Percentiles rank a stretch among this genome's conserved stretches.
Evolutionary conservation across 345 rosid species (phyloP).

Genomic region (Dimocarpus longan): DNA sequence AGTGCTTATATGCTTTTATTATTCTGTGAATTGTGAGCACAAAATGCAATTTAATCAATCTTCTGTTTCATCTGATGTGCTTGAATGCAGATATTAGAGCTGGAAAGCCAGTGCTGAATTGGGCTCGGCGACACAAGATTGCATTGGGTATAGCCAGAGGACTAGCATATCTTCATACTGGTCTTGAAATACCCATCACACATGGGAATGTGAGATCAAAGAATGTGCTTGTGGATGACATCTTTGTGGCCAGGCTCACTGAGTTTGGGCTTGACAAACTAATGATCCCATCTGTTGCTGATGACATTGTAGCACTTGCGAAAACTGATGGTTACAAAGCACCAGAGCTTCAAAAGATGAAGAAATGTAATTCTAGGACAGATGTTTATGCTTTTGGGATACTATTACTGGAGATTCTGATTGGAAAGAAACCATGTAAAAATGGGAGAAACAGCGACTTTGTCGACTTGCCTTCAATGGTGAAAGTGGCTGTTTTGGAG

Average conservation of each 20-base stretch:
- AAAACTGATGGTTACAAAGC: constrained; percentile 92
- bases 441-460: constrained; percentile 61
- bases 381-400: constrained; percentile 96
- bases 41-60: neutral
- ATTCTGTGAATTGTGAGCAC: neutral
- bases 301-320: constrained; percentile 87
- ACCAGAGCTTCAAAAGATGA: constrained; percentile 95
- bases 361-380: constrained; percentile 89
- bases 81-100: constrained; percentile 62
- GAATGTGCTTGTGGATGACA: constrained; percentile 92
- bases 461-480: constrained; percentile 82
- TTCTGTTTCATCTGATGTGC: constrained; percentile 8
- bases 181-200: constrained; percentile 76
- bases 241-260: constrained; percentile 76
- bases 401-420: constrained; percentile 81
- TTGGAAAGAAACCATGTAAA: constrained; percentile 92
- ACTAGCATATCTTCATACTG: constrained; percentile 78
- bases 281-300: constrained; percentile 89
- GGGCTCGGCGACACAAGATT: constrained; percentile 97
- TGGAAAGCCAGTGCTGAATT: constrained; percentile 77
- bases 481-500: constrained; percentile 92
- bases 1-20: neutral
- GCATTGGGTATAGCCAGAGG: constrained; percentile 91
- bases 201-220: constrained; percentile 90
- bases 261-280: constrained; percentile 93